Conservation (phyloP, 768 basidiomycete species). For the Agrocybe pediades region DNA sequence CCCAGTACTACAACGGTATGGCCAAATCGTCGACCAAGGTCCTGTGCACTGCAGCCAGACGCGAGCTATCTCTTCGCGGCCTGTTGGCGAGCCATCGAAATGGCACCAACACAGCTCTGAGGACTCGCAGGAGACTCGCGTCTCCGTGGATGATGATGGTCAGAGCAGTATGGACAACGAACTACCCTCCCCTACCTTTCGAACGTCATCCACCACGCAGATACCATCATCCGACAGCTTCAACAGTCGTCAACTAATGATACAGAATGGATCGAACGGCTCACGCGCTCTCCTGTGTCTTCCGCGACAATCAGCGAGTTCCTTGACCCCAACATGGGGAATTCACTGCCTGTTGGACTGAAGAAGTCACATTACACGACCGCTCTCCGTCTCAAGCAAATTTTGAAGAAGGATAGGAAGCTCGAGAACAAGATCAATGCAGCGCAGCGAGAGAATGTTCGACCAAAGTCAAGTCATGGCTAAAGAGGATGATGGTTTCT, state of each 20-base stretch:
- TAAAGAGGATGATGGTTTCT: constrained; percentile 69
- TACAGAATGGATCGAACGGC: background rate
- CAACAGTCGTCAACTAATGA: no score
- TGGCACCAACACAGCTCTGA: constrained; percentile 61
- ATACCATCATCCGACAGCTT: no score
- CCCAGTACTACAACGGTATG: constrained; percentile 44
- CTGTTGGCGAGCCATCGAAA: constrained; percentile 28
- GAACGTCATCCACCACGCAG: no score
- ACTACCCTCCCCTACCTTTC: no score
- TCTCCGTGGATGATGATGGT: no score
- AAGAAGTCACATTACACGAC: no score
- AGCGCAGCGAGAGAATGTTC: no score
- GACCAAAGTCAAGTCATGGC: constrained; percentile 62
- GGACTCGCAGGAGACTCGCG: constrained; percentile 61
- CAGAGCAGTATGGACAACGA: no score
- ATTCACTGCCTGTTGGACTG: no score
- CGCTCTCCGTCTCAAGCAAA: constrained; percentile 36
- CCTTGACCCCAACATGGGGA: no score
- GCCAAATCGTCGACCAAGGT: constrained; percentile 45
- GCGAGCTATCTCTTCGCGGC: constrained; percentile 39
- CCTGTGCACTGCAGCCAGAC: constrained; percentile 45
- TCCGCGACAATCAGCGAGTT: background rate
- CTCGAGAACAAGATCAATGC: constrained; percentile 24
- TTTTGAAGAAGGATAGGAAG: constrained; percentile 43
- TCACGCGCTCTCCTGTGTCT: background rate